Evolutionary conservation across 148 eudicot genomes (phyloP), one percentile per base, ranked within the genome.

Genomic region (Rheum nobile): DNA sequence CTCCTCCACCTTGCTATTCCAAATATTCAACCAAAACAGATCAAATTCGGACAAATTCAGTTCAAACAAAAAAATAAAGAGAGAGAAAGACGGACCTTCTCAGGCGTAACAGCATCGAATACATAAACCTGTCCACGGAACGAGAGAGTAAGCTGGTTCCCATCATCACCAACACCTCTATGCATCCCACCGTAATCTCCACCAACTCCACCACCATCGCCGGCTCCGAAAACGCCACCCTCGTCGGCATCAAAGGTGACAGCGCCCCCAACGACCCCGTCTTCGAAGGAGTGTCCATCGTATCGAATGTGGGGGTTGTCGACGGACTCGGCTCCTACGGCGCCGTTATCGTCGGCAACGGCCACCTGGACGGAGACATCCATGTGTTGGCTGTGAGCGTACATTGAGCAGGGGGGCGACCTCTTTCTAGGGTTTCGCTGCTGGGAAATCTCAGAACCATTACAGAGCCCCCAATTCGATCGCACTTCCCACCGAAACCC

Each of bases 91-190:
- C 1, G 8, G 10, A 91, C 95, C 89, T 89, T 91, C 3, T 89
- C 90, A 38, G 88, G 75, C 5, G 90, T 77, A 28, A 91, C 95
- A 55, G 83, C 82, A 74, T 92, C 97, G 35, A 92, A 92, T 37
- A 89, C 90, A 67, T 82, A 88, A 68, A 88, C 86, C 77, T 85
- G 90, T 0, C 90, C 92, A 0, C 81, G 83, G 73, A 86, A 92
- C 31, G 95, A 85, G 9, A 92, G 77, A 10, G 92, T 86, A 38
- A 88, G 92, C 81, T 88, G 92, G 38, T 84, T 77, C 0, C 77
- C 80, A 57, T 77, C 76, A 35, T 72, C 79, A 47, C 3, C 48
- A 50, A 74, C 71, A 17, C 47, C 59, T 5, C 84, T 70, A 1
- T 69, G 81, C 10, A 75, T 68, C 67, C 67, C 67, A 28, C 32